phyloP scores from a whole-genome alignment of 2,329 filamentous ascomycete species.

The Diaporthe sp. region DNA sequence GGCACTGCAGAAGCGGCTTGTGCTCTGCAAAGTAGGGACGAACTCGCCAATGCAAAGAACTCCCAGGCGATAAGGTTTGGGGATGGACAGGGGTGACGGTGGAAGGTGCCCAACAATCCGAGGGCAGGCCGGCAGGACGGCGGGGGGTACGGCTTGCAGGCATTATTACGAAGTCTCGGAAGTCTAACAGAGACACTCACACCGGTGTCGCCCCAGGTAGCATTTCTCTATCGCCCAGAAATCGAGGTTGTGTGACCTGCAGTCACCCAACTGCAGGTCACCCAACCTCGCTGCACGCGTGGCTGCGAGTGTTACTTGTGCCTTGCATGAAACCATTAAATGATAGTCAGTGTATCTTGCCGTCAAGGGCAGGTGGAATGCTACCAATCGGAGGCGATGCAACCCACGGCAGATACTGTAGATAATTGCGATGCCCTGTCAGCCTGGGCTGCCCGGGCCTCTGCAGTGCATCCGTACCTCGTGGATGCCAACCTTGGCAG shows the following conservation, averaged over 20 bases:
- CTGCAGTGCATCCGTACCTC: background rate
- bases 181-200: background rate
- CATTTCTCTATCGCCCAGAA: background rate
- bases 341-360: background rate
- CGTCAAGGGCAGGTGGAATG: conserved; percentile 1
- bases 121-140: background rate
- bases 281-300: background rate
- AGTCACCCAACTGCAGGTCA: background rate
- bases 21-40: conserved; percentile 5
- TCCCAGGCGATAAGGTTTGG: conserved; percentile 9
- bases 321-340: conserved; percentile 19
- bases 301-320: background rate
- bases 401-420: background rate
- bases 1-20: conserved; percentile 12
- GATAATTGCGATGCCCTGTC: background rate
- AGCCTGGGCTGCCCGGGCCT: background rate
- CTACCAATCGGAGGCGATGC: background rate
- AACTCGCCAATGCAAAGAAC: background rate
- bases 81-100: background rate
- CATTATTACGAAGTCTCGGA: background rate
- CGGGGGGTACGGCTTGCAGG: background rate
- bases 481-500: background rate
- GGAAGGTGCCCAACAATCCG: background rate
- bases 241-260: background rate
- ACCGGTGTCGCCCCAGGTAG: background rate